Percentiles rank a stretch among this genome's conserved stretches.
phyloP scores from a whole-genome alignment of 352 stramenopile species.

The Phytopythium helicoides region DNA sequence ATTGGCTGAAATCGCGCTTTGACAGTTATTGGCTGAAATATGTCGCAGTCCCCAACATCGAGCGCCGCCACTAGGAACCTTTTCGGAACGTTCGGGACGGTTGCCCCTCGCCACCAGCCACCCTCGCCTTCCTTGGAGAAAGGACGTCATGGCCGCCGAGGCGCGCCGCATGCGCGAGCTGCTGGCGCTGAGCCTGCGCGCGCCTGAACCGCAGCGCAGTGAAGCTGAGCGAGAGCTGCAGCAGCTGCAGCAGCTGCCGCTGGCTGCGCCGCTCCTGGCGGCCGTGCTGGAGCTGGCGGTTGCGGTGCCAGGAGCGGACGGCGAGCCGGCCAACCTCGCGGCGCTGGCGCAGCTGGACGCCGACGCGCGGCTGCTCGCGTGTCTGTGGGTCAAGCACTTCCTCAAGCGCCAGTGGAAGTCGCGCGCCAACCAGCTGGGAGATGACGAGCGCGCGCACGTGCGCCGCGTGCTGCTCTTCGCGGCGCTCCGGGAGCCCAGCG shows the following conservation, averaged over 20 bases:
- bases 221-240: conserved; percentile 58
- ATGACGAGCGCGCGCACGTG: conserved; percentile 43
- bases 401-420: conserved; percentile 51
- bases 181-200: conserved; percentile 42
- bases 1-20: too few species aligned
- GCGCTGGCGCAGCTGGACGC: conserved; percentile 28
- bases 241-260: conserved; percentile 32
- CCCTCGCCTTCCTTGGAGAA: not conserved
- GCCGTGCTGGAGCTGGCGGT: conserved; percentile 47
- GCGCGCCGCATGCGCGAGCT: conserved; percentile 44
- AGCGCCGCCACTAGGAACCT: too few species aligned
- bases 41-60: too few species aligned
- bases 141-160: conserved; percentile 17
- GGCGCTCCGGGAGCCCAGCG: conserved; percentile 60
- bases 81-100: conserved; percentile 2
- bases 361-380: conserved; percentile 58
- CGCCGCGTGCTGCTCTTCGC: conserved; percentile 57
- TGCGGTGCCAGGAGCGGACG: conserved; percentile 26
- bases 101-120: not conserved
- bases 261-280: conserved; percentile 35
- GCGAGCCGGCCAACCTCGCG: conserved; percentile 19
- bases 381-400: conserved; percentile 80
- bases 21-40: too few species aligned
- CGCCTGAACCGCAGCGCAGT: conserved; percentile 32
- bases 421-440: conserved; percentile 20